phyloP scores from a whole-genome alignment of 768 basidiomycete genomes.

The Holtermannia corniformis region DNA sequence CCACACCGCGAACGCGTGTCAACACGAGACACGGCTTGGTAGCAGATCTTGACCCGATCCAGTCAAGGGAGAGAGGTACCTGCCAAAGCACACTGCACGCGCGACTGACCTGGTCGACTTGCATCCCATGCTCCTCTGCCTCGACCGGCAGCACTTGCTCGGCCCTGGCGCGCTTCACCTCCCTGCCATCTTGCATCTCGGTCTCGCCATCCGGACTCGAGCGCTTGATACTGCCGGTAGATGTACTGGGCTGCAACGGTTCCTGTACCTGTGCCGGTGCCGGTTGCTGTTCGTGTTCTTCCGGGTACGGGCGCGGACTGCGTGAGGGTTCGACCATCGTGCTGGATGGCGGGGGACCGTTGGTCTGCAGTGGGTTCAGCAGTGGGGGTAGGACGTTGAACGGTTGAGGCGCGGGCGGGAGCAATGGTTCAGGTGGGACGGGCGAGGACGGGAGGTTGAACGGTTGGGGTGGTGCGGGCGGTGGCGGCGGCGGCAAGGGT shows the following conservation, averaged over 20 bases:
- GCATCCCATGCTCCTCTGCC: no score
- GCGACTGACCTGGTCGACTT: no score
- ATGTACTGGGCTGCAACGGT: constrained; percentile 5
- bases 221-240: constrained; percentile 20
- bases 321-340: constrained; percentile 34
- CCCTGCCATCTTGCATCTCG: constrained; percentile 22
- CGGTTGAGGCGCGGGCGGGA: constrained; percentile 2
- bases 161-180: constrained; percentile 32
- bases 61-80: no score
- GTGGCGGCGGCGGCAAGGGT: background rate
- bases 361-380: constrained; percentile 29
- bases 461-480: constrained; percentile 10
- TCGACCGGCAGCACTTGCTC: no score
- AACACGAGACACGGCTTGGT: no score
- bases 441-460: constrained; percentile 2
- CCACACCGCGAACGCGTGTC: no score
- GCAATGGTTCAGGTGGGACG: background rate
- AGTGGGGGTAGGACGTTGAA: constrained; percentile 33
- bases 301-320: constrained; percentile 17
- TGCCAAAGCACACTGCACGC: no score
- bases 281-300: background rate
- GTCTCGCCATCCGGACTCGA: constrained; percentile 5
- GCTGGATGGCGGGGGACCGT: constrained; percentile 19
- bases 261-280: background rate
- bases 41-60: no score